Evolutionary conservation across 2,329 filamentous ascomycete species (phyloP).

Genomic region (Paraphaeosphaeria sporulosa): DNA sequence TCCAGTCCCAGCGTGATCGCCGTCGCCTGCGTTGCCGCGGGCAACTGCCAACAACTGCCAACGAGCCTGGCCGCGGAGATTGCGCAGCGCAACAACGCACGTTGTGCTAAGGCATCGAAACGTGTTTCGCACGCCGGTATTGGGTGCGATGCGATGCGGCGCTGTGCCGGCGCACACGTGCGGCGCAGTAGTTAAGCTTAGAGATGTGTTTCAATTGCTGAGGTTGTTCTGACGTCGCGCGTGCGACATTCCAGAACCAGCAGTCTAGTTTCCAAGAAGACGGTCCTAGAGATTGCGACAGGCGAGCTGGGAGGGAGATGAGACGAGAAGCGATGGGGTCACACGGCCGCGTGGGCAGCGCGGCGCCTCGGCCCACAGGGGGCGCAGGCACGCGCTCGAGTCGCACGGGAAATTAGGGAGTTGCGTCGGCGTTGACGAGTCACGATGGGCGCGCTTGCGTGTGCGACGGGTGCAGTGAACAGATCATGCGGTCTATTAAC

Average conservation of each 20-base stretch:
- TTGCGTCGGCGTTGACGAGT: background rate
- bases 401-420: conserved; percentile 17
- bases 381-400: conserved; percentile 10
- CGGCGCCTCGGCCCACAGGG: too few relatives aligned
- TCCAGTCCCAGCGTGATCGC: background rate
- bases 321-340: background rate
- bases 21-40: background rate
- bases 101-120: too few relatives aligned
- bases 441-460: background rate
- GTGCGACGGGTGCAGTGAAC: background rate
- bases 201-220: conserved; percentile 2
- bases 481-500: conserved; percentile 1
- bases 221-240: conserved; percentile 6
- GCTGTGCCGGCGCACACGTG: background rate
- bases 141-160: background rate
- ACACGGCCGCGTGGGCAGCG: background rate
- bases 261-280: background rate
- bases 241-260: background rate
- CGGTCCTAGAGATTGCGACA: background rate
- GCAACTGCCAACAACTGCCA: background rate
- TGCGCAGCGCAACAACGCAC: too few relatives aligned
- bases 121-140: too few relatives aligned
- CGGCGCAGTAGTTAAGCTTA: background rate
- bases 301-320: background rate
- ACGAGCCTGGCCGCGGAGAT: too few relatives aligned